Evolutionary conservation across 306 rosid genomes (phyloP).

Genomic region (Hippophae rhamnoides): DNA sequence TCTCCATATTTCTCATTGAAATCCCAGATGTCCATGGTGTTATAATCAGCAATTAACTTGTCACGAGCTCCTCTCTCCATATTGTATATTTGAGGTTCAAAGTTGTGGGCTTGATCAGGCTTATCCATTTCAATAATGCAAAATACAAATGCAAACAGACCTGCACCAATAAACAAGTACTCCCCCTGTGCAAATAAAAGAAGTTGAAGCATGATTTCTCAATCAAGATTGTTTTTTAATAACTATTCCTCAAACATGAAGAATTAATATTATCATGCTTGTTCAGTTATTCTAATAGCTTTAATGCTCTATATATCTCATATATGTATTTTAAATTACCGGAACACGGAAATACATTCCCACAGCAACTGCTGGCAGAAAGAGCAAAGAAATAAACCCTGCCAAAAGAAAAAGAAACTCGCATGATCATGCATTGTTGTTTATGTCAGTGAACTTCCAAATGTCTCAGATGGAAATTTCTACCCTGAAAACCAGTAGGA

Average conservation of each 20-base stretch:
- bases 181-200: constrained; percentile 54
- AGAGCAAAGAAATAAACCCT: constrained; percentile 86
- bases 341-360: constrained; percentile 70
- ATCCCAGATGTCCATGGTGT: constrained; percentile 86
- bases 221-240: background rate
- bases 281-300: background rate
- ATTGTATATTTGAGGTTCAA: constrained; percentile 89
- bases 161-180: constrained; percentile 77
- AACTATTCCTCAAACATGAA: background rate
- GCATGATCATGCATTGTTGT: background rate
- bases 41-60: constrained; percentile 84
- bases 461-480: background rate
- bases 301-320: background rate
- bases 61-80: constrained; percentile 91
- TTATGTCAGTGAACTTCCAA: constrained; percentile 2
- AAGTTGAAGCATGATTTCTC: background rate
- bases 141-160: constrained; percentile 56
- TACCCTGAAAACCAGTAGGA: constrained; percentile 95
- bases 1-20: constrained; percentile 90
- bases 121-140: constrained; percentile 94
- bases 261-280: background rate
- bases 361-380: constrained; percentile 74
- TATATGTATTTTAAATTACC: constrained; percentile 32
- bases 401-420: constrained; percentile 19
- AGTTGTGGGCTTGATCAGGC: constrained; percentile 88